Conservation (phyloP, 169 alveolate species). For the Plasmodium blacklocki region DNA sequence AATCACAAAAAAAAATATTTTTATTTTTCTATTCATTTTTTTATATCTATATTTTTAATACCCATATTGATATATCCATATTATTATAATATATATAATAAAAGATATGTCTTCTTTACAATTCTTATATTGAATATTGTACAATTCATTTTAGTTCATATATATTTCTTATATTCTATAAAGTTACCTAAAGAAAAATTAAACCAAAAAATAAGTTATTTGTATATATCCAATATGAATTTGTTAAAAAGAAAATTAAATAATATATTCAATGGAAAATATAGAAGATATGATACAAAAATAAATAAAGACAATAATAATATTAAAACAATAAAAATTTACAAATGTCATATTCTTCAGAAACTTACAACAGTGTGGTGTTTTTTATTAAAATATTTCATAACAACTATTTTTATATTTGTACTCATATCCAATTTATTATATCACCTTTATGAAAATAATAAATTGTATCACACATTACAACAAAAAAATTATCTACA, state of each 20-base stretch:
- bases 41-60: conserved; percentile 4
- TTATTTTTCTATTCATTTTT: conserved; percentile 3
- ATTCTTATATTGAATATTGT: not conserved
- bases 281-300: not conserved
- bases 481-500: too few species aligned
- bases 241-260: conserved; percentile 28
- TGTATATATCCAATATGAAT: conserved; percentile 33
- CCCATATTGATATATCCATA: conserved; percentile 12
- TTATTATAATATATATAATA: not conserved
- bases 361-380: conserved; percentile 52
- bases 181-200: not conserved
- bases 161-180: not conserved
- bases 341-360: not conserved
- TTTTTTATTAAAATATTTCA: conserved; percentile 36
- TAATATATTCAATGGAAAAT: conserved; percentile 58
- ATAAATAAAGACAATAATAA: not conserved
- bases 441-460: conserved; percentile 7
- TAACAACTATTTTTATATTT: conserved; percentile 31
- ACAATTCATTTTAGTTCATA: conserved; percentile 18
- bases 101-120: not conserved
- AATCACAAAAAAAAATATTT: not conserved
- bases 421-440: conserved; percentile 12
- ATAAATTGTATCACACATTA: too few species aligned
- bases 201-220: conserved; percentile 18
- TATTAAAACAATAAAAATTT: not conserved